A percentile compares a stretch with the other conserved stretches of the same genome.
Evolutionary conservation across 2,329 filamentous ascomycete species (phyloP).

Genomic region (Penicillium fuscoglaucum): DNA sequence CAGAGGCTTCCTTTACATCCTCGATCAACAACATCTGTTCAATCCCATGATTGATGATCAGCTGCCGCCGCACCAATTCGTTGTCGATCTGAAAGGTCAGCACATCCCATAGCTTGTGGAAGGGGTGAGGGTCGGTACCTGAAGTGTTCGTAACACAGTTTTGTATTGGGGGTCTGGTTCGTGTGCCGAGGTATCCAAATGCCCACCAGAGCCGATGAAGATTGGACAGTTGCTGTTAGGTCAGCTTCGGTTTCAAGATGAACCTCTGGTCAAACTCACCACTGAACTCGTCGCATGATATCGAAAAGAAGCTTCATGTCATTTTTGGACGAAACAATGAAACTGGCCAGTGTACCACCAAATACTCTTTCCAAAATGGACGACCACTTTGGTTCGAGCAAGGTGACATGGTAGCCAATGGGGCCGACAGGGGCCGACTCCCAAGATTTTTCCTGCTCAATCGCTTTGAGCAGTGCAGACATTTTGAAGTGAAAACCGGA

Average conservation of each 20-base stretch:
- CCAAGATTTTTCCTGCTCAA: conserved; percentile 70
- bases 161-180: conserved; percentile 73
- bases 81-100: conserved; percentile 65
- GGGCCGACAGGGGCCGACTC: conserved; percentile 75
- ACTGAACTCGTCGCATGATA: conserved; percentile 64
- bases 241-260: neutral
- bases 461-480: conserved; percentile 63
- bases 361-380: conserved; percentile 76
- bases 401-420: conserved; percentile 72
- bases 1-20: conserved; percentile 64
- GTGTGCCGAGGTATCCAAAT: conserved; percentile 61
- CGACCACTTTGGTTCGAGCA: conserved; percentile 80
- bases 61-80: conserved; percentile 71
- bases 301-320: conserved; percentile 70
- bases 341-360: conserved; percentile 69
- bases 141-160: conserved; percentile 77
- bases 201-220: conserved; percentile 60
- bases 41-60: conserved; percentile 79
- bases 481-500: conserved; percentile 66
- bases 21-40: conserved; percentile 82
- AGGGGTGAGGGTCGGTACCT: conserved; percentile 38
- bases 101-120: neutral
- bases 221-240: conserved; percentile 54
- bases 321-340: conserved; percentile 74
- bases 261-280: conserved; percentile 39